Evolutionary conservation across 1,139 yeast genomes (phyloP).

Genomic region (Saccharomycopsis phalli): DNA sequence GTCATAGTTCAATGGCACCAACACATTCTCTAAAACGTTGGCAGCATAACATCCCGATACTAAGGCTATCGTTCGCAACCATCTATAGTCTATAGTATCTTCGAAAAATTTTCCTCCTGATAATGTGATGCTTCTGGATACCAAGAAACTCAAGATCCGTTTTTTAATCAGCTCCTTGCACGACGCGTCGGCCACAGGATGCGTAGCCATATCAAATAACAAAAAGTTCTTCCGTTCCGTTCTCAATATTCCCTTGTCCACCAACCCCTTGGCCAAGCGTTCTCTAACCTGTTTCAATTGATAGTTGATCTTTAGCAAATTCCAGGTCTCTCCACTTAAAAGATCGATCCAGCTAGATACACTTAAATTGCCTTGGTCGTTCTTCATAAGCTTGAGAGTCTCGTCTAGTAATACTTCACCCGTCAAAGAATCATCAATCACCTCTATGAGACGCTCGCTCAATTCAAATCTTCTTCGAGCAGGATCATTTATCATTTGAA

Average conservation of each 20-base stretch:
- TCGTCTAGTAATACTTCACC: slow-evolving; percentile 96
- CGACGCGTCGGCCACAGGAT: slow-evolving; percentile 82
- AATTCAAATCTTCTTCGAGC: slow-evolving; percentile 86
- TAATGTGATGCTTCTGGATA: slow-evolving; percentile 53
- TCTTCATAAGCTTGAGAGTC: slow-evolving; percentile 81
- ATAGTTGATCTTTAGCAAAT: slow-evolving; percentile 83
- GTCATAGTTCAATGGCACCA: slow-evolving; percentile 71
- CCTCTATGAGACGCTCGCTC: slow-evolving; percentile 80
- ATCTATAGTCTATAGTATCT: slow-evolving; percentile 55
- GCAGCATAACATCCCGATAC: slow-evolving; percentile 93
- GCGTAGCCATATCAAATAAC: slow-evolving; percentile 96
- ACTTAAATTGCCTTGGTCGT: slow-evolving; percentile 69
- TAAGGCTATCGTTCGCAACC: slow-evolving; percentile 70
- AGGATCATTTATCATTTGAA: slow-evolving; percentile 85
- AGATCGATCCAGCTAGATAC: slow-evolving; percentile 93
- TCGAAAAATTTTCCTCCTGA: slow-evolving; percentile 52
- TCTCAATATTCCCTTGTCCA: slow-evolving; percentile 93
- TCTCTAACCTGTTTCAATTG: slow-evolving; percentile 97
- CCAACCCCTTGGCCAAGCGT: slow-evolving; percentile 91
- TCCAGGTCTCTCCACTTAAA: slow-evolving; percentile 96
- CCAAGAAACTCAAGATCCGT: slow-evolving; percentile 61
- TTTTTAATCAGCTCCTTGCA: slow-evolving; percentile 72
- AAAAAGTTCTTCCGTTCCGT: slow-evolving; percentile 94
- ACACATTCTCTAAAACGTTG: slow-evolving; percentile 86
- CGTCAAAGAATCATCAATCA: slow-evolving; percentile 75